Evolutionary conservation across 495 filamentous ascomycete species (phyloP).

Genomic region (Saxophila tyrrhenica): DNA sequence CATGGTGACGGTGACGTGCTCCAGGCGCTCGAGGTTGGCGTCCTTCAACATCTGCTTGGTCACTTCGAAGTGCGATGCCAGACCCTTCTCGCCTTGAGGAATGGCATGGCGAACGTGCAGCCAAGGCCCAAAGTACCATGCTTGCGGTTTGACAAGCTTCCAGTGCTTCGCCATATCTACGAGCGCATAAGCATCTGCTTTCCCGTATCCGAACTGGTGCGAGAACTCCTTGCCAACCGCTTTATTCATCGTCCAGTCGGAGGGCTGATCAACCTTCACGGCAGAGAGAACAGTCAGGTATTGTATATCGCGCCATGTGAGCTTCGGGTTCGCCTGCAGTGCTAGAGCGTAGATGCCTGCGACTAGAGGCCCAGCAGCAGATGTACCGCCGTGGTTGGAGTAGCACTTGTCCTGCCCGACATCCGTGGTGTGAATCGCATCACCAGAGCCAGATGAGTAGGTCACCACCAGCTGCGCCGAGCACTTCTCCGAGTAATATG

Average conservation of each 20-base stretch:
- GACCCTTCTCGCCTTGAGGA: slow-evolving; percentile 72
- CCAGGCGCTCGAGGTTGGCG: slow-evolving; percentile 74
- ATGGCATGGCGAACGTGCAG: slow-evolving; percentile 75
- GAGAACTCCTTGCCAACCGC: slow-evolving; percentile 75
- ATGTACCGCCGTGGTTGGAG: slow-evolving; percentile 79
- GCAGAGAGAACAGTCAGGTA: slow-evolving; percentile 79
- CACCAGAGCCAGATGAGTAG: slow-evolving; percentile 81
- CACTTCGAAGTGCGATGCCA: slow-evolving; percentile 66
- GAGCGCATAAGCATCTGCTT: slow-evolving; percentile 75
- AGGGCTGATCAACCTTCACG: slow-evolving; percentile 62
- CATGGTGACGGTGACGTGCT: slow-evolving; percentile 97
- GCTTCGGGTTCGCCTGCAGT: slow-evolving; percentile 69
- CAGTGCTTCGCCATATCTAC: slow-evolving; percentile 79
- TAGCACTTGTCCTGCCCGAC: slow-evolving; percentile 77
- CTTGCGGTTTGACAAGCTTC: slow-evolving; percentile 88
- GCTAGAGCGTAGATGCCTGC: slow-evolving; percentile 91
- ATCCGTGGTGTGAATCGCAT: slow-evolving; percentile 92
- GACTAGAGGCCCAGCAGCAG: slow-evolving; percentile 83
- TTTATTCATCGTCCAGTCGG: slow-evolving; percentile 64
- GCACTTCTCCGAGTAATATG: slow-evolving; percentile 90
- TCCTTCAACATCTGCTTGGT: slow-evolving; percentile 61
- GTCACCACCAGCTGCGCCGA: slow-evolving; percentile 91
- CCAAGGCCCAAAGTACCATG: slow-evolving; percentile 91
- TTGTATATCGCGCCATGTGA: slow-evolving; percentile 92
- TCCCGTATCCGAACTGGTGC: slow-evolving; percentile 91